Conservation (phyloP, 352 stramenopile species). For the Peronosclerospora sorghi region DNA sequence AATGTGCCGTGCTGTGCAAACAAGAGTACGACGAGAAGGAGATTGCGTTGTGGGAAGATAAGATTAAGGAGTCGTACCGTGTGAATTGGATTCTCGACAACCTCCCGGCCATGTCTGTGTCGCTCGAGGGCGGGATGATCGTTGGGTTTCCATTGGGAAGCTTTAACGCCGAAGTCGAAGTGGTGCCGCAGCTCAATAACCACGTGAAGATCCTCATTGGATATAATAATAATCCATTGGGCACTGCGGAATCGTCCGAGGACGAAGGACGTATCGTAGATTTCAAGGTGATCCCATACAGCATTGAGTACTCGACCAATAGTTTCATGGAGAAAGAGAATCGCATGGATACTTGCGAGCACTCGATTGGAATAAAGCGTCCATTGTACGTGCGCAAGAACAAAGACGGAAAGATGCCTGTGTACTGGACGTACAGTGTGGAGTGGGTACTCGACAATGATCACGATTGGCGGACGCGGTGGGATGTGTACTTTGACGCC, state of each 20-base stretch:
- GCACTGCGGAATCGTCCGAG: conserved; percentile 28
- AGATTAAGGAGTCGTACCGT: conserved; percentile 95
- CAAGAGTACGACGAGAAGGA: conserved; percentile 88
- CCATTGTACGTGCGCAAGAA: conserved; percentile 77
- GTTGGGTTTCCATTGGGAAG: conserved; percentile 84
- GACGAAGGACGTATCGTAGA: conserved; percentile 95
- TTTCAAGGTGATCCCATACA: conserved; percentile 97
- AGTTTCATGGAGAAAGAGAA: conserved; percentile 49
- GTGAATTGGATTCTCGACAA: conserved; percentile 99
- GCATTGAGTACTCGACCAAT: conserved; percentile 88
- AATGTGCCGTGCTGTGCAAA: conserved; percentile 65
- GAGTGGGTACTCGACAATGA: conserved; percentile 92
- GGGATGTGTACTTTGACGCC: conserved; percentile 97
- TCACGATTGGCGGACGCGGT: conserved; percentile 95
- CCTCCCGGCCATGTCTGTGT: conserved; percentile 84
- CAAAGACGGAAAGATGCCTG: conserved; percentile 72
- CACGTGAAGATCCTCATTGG: conserved; percentile 98
- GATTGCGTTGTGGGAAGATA: conserved; percentile 85
- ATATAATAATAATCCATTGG: conserved; percentile 89
- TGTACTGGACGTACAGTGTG: conserved; percentile 97
- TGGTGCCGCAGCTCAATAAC: conserved; percentile 93
- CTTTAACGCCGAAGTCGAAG: conserved; percentile 86
- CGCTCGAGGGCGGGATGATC: conserved; percentile 45
- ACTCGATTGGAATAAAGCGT: conserved; percentile 45
- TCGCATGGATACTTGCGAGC: conserved; percentile 69